phyloP scores from a whole-genome alignment of 2,329 filamentous ascomycete genomes.

The Metarhizium sp. region DNA sequence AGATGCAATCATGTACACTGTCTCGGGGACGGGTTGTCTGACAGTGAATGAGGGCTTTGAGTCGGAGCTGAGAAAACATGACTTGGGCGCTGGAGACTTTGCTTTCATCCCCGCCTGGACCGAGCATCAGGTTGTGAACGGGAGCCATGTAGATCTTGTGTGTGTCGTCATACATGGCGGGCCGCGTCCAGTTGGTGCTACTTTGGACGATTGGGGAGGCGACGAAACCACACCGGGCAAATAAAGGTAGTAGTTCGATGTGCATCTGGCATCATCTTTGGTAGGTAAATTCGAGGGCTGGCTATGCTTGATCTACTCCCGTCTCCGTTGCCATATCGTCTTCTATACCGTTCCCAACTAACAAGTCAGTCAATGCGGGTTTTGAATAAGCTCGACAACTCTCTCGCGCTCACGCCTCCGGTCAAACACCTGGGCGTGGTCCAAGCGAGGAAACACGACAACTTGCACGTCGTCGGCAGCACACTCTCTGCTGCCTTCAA shows the following conservation, averaged over 20 bases:
- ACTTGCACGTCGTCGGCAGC: conserved; percentile 35
- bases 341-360: background rate
- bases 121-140: conserved; percentile 62
- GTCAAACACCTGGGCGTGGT: conserved; percentile 56
- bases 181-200: conserved; percentile 49
- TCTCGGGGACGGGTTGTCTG: conserved; percentile 51
- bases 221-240: conserved; percentile 22
- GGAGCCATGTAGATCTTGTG: conserved; percentile 49
- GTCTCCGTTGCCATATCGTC: background rate
- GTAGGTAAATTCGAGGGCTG: background rate
- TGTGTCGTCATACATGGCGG: conserved; percentile 60
- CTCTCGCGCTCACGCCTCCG: conserved; percentile 16
- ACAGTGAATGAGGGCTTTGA: conserved; percentile 48
- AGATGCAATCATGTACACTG: conserved; percentile 62
- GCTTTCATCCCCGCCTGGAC: conserved; percentile 60
- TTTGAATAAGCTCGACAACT: conserved; percentile 19
- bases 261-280: background rate
- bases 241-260: conserved; percentile 2
- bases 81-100: conserved; percentile 56
- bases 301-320: background rate
- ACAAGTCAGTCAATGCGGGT: background rate
- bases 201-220: conserved; percentile 54
- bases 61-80: conserved; percentile 40
- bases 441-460: conserved; percentile 49
- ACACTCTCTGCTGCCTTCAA: conserved; percentile 5